Conservation (phyloP, 164 flowering plant species). For the Santalum album region DNA sequence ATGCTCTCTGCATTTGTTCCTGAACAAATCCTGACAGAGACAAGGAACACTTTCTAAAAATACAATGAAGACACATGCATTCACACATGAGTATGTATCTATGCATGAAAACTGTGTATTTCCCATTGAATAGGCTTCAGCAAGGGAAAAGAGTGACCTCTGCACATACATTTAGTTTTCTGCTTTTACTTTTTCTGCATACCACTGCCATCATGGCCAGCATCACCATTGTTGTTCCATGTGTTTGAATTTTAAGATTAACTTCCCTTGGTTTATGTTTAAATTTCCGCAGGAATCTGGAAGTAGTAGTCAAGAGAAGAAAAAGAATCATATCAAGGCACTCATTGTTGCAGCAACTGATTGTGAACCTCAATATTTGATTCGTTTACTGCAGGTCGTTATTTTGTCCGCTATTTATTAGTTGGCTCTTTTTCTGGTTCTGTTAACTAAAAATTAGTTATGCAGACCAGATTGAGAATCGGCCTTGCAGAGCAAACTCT, state of each 20-base stretch:
- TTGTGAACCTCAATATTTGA: conserved; percentile 87
- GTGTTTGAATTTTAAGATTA: neutral
- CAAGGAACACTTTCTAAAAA: no score
- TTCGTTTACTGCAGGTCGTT: conserved; percentile 88
- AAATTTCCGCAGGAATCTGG: conserved; percentile 62
- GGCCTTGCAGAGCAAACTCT: conserved; percentile 94
- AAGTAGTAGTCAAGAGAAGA: conserved; percentile 87
- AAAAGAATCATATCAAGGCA: conserved; percentile 75
- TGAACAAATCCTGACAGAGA: no score
- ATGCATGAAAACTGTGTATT: no score
- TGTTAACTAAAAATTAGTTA: conserved; percentile 2
- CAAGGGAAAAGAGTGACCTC: no score
- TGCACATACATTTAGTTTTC: no score
- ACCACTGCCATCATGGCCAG: neutral
- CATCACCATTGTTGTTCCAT: neutral
- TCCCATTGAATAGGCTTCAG: no score
- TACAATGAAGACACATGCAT: no score
- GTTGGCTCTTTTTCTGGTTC: conserved; percentile 4
- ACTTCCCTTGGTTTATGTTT: conserved; percentile 7
- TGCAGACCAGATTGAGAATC: conserved; percentile 81
- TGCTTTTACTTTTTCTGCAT: neutral
- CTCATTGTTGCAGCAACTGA: conserved; percentile 93
- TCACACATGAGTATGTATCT: no score
- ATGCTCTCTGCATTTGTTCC: no score
- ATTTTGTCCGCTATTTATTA: conserved; percentile 4